Conservation (phyloP, 2,329 filamentous ascomycete species). For the Colletotrichum acutatum region DNA sequence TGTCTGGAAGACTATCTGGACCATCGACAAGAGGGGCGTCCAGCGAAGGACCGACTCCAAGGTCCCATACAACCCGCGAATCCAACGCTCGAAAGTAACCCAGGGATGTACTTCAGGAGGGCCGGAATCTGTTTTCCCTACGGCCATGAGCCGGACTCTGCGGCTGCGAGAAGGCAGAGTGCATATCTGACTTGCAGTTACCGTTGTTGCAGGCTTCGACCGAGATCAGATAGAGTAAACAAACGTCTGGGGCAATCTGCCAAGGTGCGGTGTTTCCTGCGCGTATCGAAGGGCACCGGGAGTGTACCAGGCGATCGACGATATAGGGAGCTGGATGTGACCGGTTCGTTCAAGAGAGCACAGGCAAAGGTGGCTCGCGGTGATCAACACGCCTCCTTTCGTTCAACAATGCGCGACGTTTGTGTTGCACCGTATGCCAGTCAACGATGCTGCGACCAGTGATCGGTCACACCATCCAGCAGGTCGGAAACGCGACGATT, state of each 20-base stretch:
- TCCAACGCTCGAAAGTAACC: background rate
- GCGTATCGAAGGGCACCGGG: slow-evolving; percentile 4
- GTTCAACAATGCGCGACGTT: slow-evolving; percentile 40
- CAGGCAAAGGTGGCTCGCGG: background rate
- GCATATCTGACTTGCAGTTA: slow-evolving; percentile 12
- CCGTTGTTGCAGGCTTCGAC: slow-evolving; percentile 13
- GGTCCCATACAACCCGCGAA: background rate
- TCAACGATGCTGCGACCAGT: slow-evolving; percentile 36
- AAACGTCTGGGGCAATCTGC: slow-evolving; percentile 17
- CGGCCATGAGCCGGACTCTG: background rate
- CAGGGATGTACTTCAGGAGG: background rate
- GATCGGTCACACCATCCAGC: slow-evolving; percentile 30
- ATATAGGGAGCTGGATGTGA: slow-evolving; percentile 1
- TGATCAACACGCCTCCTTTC: slow-evolving; percentile 16
- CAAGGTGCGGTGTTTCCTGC: slow-evolving; percentile 23
- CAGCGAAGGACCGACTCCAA: background rate
- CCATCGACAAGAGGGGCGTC: background rate
- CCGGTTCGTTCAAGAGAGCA: slow-evolving; percentile 6
- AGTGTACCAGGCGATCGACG: slow-evolving; percentile 6
- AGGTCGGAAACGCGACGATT: slow-evolving; percentile 27
- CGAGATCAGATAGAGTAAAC: slow-evolving; percentile 31
- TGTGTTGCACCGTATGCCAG: slow-evolving; percentile 42
- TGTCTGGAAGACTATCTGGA: background rate
- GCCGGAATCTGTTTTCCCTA: background rate
- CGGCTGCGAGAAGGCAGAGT: slow-evolving; percentile 21